Conservation (phyloP, 495 filamentous ascomycete species). For the Aspergillus nidulans region DNA sequence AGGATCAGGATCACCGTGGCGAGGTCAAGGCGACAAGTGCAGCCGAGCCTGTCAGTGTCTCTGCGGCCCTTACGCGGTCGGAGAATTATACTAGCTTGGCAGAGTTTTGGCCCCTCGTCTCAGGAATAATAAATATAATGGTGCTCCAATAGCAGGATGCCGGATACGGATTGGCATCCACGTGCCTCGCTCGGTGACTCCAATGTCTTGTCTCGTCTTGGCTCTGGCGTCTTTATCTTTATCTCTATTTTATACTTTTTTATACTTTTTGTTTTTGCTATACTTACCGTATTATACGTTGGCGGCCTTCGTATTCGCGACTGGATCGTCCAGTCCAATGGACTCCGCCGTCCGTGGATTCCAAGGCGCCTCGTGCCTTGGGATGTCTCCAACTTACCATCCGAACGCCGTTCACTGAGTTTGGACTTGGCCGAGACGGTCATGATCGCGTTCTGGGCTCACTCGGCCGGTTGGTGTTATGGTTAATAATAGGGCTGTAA, state of each 20-base stretch:
- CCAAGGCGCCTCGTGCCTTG: not conserved
- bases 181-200: not conserved
- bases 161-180: not conserved
- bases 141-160: not conserved
- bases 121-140: not conserved
- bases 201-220: not conserved
- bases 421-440: not conserved
- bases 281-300: not conserved
- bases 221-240: not conserved
- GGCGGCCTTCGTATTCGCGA: not conserved
- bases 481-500: not conserved
- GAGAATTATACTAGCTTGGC: not conserved
- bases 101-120: not conserved
- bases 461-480: not conserved
- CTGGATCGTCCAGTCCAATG: too few species aligned
- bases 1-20: not conserved
- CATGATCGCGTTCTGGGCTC: not conserved
- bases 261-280: too few species aligned
- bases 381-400: not conserved
- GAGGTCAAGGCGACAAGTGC: not conserved
- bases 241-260: not conserved
- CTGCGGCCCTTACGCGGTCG: not conserved
- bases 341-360: not conserved
- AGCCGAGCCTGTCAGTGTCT: not conserved
- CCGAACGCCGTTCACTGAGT: not conserved